Base-by-base conservation (phyloP, 805 yeast species). In the Candida tallmaniae region DNA sequence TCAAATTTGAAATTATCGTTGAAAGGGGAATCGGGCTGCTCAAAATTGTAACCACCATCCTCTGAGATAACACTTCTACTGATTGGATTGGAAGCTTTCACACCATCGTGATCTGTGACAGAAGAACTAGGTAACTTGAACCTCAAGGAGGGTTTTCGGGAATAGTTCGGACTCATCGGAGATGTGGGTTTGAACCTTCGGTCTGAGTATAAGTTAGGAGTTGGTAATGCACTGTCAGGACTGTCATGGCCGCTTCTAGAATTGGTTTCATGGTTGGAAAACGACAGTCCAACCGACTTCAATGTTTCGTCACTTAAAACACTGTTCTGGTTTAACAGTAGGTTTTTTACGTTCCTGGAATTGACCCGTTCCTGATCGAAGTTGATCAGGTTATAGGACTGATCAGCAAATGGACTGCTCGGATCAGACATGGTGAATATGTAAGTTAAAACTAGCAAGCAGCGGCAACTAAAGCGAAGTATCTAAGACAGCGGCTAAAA, bases 11-110 rank as follows among this genome's bases (percentile, higher is more conserved):
- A 36, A 12, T 29, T 31, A 12, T 43, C 46, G 18, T 46, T 38
- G 42, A 58, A 49, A 23, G 68, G 68, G 8, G 65, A 42, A 35
- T 48, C 41, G 33, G 67, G 52, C 34, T 51, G 37, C 26, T 44
- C 30, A n/a, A 44, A 33, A 27, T 53, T 28, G 43, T 48, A 38
- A 29, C 51, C 49, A 35, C 51, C 61, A 21, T 52, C 54, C 15
- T 54, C 61, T 35, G 31, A 33, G 10, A 56, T 56, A 17, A 43
- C 45, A 16, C 45, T 27, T 3, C 20, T 9, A 38, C 58, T 25
- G 5, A 16, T 16, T 12, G 14, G 32, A 5, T 8, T 7, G 11
- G 5, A 6, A 17, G n/a, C 6, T 11, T 16, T 21, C 13, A 6
- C 18, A 8, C 26, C 14, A n/a, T 16, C 27, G 17, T 23, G 18